Evolutionary conservation across 306 rosid genomes (phyloP).

Genomic region (Gastrolobium villosum): DNA sequence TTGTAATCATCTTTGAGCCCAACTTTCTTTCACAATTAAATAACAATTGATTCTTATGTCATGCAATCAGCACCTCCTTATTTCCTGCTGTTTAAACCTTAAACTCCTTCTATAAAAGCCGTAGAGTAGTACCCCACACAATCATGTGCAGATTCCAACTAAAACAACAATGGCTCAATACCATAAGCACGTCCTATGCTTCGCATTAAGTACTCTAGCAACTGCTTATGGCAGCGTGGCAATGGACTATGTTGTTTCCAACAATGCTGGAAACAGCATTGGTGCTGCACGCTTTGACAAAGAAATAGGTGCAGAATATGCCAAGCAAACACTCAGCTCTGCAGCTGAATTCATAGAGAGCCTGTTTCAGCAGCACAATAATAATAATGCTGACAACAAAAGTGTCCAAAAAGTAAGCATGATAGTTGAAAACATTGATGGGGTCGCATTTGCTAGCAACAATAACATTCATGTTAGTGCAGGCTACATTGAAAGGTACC

Average conservation of each 20-base stretch:
- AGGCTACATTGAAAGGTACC: slow-evolving; percentile 18
- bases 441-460: slow-evolving; percentile 44
- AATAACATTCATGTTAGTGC: slow-evolving; percentile 49
- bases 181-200: slow-evolving; percentile 34
- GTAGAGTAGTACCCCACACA: background rate
- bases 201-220: slow-evolving; percentile 20
- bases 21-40: background rate
- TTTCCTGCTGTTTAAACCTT: background rate
- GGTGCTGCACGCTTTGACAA: slow-evolving; percentile 49
- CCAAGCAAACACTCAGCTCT: slow-evolving; percentile 31
- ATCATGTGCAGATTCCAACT: background rate
- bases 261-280: slow-evolving; percentile 17
- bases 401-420: slow-evolving; percentile 41
- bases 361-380: slow-evolving; percentile 25
- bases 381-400: slow-evolving; percentile 24
- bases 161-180: slow-evolving; percentile 34
- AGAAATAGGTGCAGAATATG: slow-evolving; percentile 35
- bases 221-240: slow-evolving; percentile 5
- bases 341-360: slow-evolving; percentile 47
- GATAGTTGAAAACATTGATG: slow-evolving; percentile 45
- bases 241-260: slow-evolving; percentile 38
- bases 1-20: background rate
- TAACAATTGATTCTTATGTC: background rate
- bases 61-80: slow-evolving; percentile 18
- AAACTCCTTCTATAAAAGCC: background rate